Percentiles rank a stretch among this genome's conserved stretches.
Evolutionary conservation across 768 basidiomycete species (phyloP).

Genomic region (Mycena rosella): DNA sequence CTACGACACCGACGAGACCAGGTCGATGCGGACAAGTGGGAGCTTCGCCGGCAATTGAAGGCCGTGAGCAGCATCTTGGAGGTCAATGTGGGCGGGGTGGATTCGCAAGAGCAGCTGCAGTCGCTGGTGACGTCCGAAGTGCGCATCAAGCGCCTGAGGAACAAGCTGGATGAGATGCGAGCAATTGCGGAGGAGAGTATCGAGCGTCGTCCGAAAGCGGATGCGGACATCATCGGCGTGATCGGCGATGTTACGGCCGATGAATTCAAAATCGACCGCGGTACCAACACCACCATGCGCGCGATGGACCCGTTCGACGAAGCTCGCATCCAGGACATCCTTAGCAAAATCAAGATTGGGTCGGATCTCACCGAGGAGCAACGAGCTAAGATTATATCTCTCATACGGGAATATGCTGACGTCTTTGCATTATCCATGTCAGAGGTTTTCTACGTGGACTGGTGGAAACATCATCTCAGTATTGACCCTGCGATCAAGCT

Average conservation of each 20-base stretch:
- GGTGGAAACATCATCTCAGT: slow-evolving; percentile 22
- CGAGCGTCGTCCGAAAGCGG: background rate
- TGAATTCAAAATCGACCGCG: slow-evolving; percentile 18
- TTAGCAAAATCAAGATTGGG: slow-evolving; percentile 36
- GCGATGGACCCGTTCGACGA: slow-evolving; percentile 38
- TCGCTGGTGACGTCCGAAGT: slow-evolving; percentile 14
- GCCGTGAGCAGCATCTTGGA: background rate
- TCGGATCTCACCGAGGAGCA: slow-evolving; percentile 35
- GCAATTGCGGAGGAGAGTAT: slow-evolving; percentile 16
- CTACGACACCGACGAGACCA: background rate
- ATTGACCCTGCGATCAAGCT: slow-evolving; percentile 9
- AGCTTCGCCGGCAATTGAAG: background rate
- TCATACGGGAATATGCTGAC: slow-evolving; percentile 32
- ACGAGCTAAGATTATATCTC: background rate
- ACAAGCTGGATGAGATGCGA: slow-evolving; percentile 26
- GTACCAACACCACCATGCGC: slow-evolving; percentile 29
- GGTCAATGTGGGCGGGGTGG: background rate
- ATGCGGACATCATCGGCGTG: background rate
- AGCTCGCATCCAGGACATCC: slow-evolving; percentile 34
- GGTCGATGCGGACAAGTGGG: slow-evolving; percentile 1
- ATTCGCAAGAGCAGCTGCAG: background rate
- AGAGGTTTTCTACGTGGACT: slow-evolving; percentile 31
- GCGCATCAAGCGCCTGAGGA: slow-evolving; percentile 6
- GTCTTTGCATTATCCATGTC: slow-evolving; percentile 33
- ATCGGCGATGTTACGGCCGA: slow-evolving; percentile 6